A percentile compares a stretch with the other conserved stretches of the same genome.
phyloP scores from a whole-genome alignment of 1,284 basidiomycete species.

The Austropuccinia psidii region DNA sequence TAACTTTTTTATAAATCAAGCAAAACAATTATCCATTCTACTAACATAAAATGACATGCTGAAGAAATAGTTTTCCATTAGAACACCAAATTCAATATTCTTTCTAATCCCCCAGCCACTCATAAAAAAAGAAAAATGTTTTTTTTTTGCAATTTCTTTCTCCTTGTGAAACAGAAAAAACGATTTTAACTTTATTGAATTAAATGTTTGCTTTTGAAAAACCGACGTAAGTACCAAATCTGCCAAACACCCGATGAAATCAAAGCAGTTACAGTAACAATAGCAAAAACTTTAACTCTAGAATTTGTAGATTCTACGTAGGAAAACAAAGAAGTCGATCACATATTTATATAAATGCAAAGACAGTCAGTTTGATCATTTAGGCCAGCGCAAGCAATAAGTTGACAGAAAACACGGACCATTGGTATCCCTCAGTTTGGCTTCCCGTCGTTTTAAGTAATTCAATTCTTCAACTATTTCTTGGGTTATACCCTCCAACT shows the following conservation, averaged over 20 bases:
- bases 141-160: too few relatives aligned
- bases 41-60: too few relatives aligned
- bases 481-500: slow-evolving; percentile 85
- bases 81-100: too few relatives aligned
- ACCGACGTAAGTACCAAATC: slow-evolving; percentile 29
- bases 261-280: slow-evolving; percentile 10
- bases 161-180: too few relatives aligned
- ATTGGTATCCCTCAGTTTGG: slow-evolving; percentile 83
- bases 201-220: slow-evolving; percentile 33
- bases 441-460: slow-evolving; percentile 82
- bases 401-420: slow-evolving; percentile 62
- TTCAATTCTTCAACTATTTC: slow-evolving; percentile 91
- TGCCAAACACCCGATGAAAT: slow-evolving; percentile 33
- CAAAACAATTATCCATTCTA: too few relatives aligned
- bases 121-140: too few relatives aligned
- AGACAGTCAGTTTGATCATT: not conserved
- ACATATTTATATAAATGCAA: not conserved
- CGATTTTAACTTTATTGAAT: slow-evolving; percentile 24
- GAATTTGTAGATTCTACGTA: slow-evolving; percentile 24
- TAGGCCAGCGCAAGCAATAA: too few relatives aligned
- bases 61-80: too few relatives aligned
- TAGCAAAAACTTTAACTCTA: slow-evolving; percentile 24
- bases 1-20: too few relatives aligned
- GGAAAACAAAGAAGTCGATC: not conserved
- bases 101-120: too few relatives aligned